Base-by-base conservation (phyloP, 176 grass and related monocot genomes). In the Ensete ventricosum region DNA sequence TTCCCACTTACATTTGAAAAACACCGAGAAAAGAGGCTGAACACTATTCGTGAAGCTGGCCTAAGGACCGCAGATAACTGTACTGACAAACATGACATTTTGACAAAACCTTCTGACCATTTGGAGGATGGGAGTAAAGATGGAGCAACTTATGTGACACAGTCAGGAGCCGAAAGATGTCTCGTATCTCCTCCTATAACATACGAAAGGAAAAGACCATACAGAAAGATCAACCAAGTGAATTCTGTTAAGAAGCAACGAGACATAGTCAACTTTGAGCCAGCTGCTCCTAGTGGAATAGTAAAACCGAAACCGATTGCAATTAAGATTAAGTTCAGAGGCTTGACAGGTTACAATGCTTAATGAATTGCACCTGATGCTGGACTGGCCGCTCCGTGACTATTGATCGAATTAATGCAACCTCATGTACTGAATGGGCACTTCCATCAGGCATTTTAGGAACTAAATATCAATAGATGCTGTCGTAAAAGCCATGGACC, bases 281-380 rank as follows among this genome's bases (percentile, higher is more conserved):
- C 71, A 55, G 71, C 22, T 24, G 51, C 11, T 24, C 27, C 57
- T 9, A 64, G 20, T 64, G 59, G 48, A 77, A 52, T 48, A 65
- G 58, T 77, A 52, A 77, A 66, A 50, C n/a, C 60, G 9, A 65
- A 65, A 77, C 48, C 43, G 17, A 65, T 64, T 20, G 11, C 75
- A 9, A 77, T 77, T 16, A 77, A 77, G 75, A 77, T 77, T 11
- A 77, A 77, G 60, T 64, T 77, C 43, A 52, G 49, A 77, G 60
- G 60, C 60, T 77, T n/a, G 34, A 77, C n/a, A 24, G 75, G n/a
- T 66, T 52, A 77, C 10, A 77, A 14, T 29, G 60, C 13, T 53
- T 50, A 63, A 52, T 26, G 17, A 69, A 50, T 29, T 50, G 24
- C 22, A 62, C 43, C 26, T 13, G 29, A 55, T 62, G 73, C 20